Percentiles rank a stretch among this genome's conserved stretches.
phyloP scores from a whole-genome alignment of 257 asterid genomes.

The Solanum bukasovii region DNA sequence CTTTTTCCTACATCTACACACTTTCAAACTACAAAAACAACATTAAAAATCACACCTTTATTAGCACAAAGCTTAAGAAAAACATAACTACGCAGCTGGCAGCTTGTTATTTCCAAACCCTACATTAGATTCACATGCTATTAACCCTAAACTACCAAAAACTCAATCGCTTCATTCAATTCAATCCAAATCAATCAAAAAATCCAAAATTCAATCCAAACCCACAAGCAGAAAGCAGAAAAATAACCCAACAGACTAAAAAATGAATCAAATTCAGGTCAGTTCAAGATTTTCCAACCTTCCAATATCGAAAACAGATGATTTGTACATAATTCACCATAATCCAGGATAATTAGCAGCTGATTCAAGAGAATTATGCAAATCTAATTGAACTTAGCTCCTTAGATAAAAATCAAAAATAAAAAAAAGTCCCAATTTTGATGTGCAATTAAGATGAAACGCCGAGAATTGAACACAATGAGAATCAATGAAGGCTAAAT shows the following conservation, averaged over 20 bases:
- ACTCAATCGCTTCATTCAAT: conserved; percentile 1
- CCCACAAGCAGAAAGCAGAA: neutral
- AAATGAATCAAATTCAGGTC: neutral
- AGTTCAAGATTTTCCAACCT: neutral
- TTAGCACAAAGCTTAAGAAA: conserved; percentile 3
- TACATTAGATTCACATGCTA: conserved; percentile 6
- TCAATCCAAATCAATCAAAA: conserved; percentile 9
- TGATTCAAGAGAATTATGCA: conserved; percentile 17
- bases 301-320: neutral
- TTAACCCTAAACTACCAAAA: conserved; percentile 14
- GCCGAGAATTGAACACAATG: conserved; percentile 4
- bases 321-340: conserved; percentile 1
- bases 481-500: conserved; percentile 12
- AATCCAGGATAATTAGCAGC: conserved; percentile 16
- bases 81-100: neutral
- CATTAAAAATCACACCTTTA: conserved; percentile 15
- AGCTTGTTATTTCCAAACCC: conserved; percentile 9
- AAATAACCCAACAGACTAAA: neutral
- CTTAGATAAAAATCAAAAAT: neutral
- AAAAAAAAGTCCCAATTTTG: neutral
- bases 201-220: conserved; percentile 8
- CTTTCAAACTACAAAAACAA: conserved; percentile 22
- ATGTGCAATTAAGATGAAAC: conserved; percentile 1
- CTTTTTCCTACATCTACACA: conserved; percentile 18
- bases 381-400: conserved; percentile 20